These are phyloP conservation scores for Aspergillus vadensis DNA, from an alignment of 2,329 filamentous ascomycete genomes.

Conservation along the genomic window DNA sequence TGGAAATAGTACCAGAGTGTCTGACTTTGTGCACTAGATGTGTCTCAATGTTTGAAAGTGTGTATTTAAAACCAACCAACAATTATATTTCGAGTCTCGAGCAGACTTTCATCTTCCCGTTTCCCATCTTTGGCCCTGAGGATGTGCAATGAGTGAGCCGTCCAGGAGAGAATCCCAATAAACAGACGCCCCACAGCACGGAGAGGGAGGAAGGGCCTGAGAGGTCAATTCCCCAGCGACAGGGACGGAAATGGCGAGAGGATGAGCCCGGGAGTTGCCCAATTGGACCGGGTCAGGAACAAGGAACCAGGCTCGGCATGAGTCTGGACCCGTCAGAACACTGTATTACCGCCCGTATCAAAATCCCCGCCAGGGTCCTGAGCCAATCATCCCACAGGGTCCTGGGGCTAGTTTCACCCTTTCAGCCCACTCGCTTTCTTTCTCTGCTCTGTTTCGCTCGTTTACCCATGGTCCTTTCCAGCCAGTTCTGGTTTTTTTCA, in stretches of 20 bases:
- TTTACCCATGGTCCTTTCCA: neutral
- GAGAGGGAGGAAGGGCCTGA: neutral
- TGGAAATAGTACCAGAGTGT: neutral
- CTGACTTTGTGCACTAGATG: neutral
- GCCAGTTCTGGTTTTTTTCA: neutral
- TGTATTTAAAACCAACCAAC: neutral
- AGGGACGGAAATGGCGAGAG: neutral
- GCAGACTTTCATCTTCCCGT: too few relatives aligned
- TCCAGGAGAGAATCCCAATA: constrained; percentile 5
- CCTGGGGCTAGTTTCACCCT: constrained; percentile 1
- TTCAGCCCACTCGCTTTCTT: neutral
- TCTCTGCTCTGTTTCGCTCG: neutral
- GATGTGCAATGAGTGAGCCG: neutral
- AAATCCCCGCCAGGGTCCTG: neutral
- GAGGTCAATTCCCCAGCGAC: neutral
- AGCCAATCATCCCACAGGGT: constrained; percentile 10
- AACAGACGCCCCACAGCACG: neutral
- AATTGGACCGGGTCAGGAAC: constrained; percentile 2
- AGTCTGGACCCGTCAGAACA: neutral
- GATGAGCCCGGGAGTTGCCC: neutral
- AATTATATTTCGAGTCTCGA: neutral
- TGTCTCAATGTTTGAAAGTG: neutral
- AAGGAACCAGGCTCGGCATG: neutral
- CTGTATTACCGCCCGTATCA: neutral
- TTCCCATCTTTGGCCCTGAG: neutral